These are phyloP conservation scores for Calonectria hawksworthii DNA, from an alignment of 2,329 filamentous ascomycete genomes.

Conservation along the genomic window DNA sequence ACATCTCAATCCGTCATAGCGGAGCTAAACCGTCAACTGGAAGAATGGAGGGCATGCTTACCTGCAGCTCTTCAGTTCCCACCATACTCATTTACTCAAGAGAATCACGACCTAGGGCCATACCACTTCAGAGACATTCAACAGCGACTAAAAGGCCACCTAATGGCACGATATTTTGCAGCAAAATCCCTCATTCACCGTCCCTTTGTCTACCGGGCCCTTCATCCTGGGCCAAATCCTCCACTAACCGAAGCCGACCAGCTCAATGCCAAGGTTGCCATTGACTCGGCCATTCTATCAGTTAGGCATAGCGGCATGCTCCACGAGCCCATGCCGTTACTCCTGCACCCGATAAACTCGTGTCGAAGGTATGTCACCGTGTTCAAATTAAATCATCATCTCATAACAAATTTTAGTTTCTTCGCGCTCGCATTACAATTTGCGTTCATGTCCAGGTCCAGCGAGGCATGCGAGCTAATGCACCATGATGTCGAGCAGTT, in stretches of 20 bases:
- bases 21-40: conserved; percentile 33
- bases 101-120: neutral
- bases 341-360: conserved; percentile 34
- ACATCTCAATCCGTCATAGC: conserved; percentile 24
- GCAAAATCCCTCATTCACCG: conserved; percentile 31
- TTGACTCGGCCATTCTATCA: conserved; percentile 14
- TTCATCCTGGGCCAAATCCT: neutral
- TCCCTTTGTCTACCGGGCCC: conserved; percentile 26
- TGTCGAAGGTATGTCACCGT: conserved; percentile 23
- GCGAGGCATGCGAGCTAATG: neutral
- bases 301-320: conserved; percentile 15
- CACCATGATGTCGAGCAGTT: conserved; percentile 4
- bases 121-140: neutral
- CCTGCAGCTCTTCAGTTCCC: conserved; percentile 25
- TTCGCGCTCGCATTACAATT: conserved; percentile 32
- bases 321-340: conserved; percentile 18
- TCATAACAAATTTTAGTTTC: neutral
- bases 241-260: conserved; percentile 10
- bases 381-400: too few relatives aligned
- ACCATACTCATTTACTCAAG: neutral
- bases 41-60: conserved; percentile 33
- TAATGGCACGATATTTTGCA: conserved; percentile 19
- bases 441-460: conserved; percentile 2
- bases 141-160: conserved; percentile 11
- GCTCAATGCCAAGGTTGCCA: conserved; percentile 8